These are phyloP conservation scores for Endogone sp. DNA, from an alignment of 192 early-diverging fungal species.

Conservation along the genomic window DNA sequence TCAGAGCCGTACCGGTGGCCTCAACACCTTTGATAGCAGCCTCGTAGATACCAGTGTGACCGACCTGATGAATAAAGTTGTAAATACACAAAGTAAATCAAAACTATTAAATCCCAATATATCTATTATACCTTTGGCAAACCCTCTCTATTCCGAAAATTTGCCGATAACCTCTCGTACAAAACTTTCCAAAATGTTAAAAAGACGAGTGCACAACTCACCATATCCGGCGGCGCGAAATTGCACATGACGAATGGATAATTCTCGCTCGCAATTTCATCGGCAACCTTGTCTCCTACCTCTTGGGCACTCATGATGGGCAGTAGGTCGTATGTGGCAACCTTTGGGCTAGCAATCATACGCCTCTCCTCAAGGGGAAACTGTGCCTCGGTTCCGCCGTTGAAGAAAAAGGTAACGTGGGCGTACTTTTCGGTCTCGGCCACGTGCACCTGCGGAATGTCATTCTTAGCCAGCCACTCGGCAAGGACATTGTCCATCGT, in stretches of 20 bases:
- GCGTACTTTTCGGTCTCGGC: conserved; percentile 99
- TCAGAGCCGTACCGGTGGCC: conserved; percentile 57
- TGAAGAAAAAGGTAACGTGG: conserved; percentile 99
- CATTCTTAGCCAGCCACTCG: conserved; percentile 90
- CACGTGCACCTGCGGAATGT: conserved; percentile 90
- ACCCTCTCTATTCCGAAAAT: too few relatives aligned
- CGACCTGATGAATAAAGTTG: conserved; percentile 33
- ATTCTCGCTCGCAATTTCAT: conserved; percentile 69
- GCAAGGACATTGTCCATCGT: conserved; percentile 97
- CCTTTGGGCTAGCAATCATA: conserved; percentile 88
- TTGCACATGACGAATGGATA: conserved; percentile 98
- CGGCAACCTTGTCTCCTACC: conserved; percentile 89
- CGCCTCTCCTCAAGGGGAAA: conserved; percentile 86
- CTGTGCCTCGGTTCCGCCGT: conserved; percentile 94
- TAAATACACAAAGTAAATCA: not conserved
- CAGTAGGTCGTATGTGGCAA: conserved; percentile 96
- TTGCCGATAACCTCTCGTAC: too few relatives aligned
- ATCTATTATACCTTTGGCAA: too few relatives aligned
- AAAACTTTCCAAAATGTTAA: too few relatives aligned
- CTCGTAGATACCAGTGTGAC: conserved; percentile 96
- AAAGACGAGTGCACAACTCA: not conserved
- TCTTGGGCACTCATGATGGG: conserved; percentile 92
- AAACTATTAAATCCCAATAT: too few relatives aligned
- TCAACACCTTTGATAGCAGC: conserved; percentile 88
- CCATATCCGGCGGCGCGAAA: conserved; percentile 98